These are phyloP conservation scores for Salix exigua DNA, from an alignment of 345 rosid genomes.

Conservation along the genomic window DNA sequence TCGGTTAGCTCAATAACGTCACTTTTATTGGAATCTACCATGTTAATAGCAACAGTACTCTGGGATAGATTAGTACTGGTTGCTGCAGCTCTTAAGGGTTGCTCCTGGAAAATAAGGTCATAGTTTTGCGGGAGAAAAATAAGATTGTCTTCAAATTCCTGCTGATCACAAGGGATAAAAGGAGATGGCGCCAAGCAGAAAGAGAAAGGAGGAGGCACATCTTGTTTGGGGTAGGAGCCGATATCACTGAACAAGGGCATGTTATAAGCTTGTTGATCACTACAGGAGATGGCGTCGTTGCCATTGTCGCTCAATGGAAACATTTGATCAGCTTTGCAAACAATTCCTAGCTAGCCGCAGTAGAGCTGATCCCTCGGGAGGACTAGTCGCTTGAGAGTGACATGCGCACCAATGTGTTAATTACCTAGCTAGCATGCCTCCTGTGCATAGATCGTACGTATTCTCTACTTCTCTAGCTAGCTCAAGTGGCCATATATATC, in stretches of 20 bases:
- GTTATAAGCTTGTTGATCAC: too few relatives aligned
- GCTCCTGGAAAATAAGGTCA: slow-evolving; percentile 25
- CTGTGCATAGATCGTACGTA: too few relatives aligned
- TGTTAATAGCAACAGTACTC: neutral
- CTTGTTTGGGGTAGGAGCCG: neutral
- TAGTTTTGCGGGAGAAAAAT: slow-evolving; percentile 25
- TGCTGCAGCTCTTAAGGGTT: slow-evolving; percentile 11
- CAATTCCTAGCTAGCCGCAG: too few relatives aligned
- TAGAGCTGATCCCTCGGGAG: too few relatives aligned
- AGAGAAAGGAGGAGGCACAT: slow-evolving; percentile 33
- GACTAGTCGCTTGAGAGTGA: too few relatives aligned
- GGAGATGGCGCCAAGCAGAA: slow-evolving; percentile 46
- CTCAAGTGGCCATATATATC: slow-evolving; percentile 4
- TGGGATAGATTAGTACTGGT: slow-evolving; percentile 6
- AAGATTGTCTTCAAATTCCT: neutral
- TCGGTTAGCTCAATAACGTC: neutral
- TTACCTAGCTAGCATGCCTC: too few relatives aligned
- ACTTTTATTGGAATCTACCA: slow-evolving; percentile 25
- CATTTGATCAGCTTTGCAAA: slow-evolving; percentile 17
- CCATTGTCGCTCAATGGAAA: slow-evolving; percentile 34
- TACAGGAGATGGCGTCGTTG: neutral
- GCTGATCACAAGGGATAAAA: slow-evolving; percentile 30
- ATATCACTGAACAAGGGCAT: slow-evolving; percentile 1
- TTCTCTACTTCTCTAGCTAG: too few relatives aligned
- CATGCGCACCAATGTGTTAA: too few relatives aligned